Base-by-base conservation (phyloP, 176 grass and related monocot genomes). In the Melocanna baccifera region DNA sequence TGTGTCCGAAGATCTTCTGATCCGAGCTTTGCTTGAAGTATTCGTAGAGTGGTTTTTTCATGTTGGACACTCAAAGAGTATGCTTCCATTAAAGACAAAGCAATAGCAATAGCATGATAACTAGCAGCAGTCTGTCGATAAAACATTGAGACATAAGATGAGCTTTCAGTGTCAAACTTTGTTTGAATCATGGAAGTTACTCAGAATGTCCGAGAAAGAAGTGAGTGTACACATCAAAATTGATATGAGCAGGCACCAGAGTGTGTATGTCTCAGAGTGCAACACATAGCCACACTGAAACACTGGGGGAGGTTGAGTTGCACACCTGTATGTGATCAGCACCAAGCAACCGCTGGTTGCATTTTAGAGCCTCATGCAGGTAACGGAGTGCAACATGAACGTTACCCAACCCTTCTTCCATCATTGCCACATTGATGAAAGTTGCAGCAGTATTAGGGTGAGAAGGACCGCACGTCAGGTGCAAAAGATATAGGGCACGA, bases 361-460 rank as follows among this genome's bases (percentile, higher is more conserved):
- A 98, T 81, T 98, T 98, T 64, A 98, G 88, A 86, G 96, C 96
- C 77, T 95, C 87, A 23, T 98, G 96, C 41, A 98, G 86, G 50
- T 95, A 98, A 80, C 96, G 92, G 2, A 98, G 87, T 81, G 96
- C 96, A 85, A 98, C 85, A 92, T 95, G 96, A 55, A 98, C 96
- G 39, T 98, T 98, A 64, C 96, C 96, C 80, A 98, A 83, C 41
- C 96, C 96, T 94, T 98, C 96, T 93, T 98, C 96, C 96, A 98
- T 98, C 96, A 98, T 98, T 2, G 96, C 96, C 51, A 98, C 93
- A 89, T 95, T 98, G 83, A 98, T 98, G 75, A 95, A 98, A 57
- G 96, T 98, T 88, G 96, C 96, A 81, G 96, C 96, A 43, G 96
- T 98, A 78, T 98, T 98, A 80, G 96, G 96, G 87, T 98, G 96